These are phyloP conservation scores for Solanum tarapatanum DNA, from an alignment of 257 asterid genomes.

Conservation along the genomic window DNA sequence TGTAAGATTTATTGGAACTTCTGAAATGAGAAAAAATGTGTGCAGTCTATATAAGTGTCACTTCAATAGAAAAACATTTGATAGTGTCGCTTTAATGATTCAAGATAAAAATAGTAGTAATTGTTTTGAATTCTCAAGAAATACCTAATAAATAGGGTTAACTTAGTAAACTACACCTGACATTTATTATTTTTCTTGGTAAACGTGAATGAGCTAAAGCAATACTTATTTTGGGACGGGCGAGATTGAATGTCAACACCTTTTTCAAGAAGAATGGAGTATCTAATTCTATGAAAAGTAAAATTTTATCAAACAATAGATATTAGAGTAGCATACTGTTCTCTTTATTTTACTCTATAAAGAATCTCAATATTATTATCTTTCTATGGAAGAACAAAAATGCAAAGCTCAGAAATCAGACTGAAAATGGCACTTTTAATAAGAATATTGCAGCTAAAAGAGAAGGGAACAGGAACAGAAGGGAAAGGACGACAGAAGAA, in stretches of 20 bases:
- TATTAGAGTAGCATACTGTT: neutral
- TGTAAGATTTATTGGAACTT: neutral
- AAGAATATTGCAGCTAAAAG: neutral
- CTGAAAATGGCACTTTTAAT: neutral
- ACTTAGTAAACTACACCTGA: neutral
- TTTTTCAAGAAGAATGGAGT: neutral
- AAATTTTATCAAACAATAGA: neutral
- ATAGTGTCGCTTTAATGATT: too few relatives aligned
- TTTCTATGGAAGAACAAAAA: neutral
- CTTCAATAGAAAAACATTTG: neutral
- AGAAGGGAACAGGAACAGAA: neutral
- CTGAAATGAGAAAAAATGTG: neutral
- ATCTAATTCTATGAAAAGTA: neutral
- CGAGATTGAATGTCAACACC: neutral
- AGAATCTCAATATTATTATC: neutral
- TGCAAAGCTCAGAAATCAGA: neutral
- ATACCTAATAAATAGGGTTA: neutral
- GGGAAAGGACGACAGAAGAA: conserved; percentile 1
- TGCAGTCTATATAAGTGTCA: neutral
- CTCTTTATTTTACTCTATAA: neutral
- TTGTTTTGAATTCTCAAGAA: neutral
- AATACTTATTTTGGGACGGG: neutral
- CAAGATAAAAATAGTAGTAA: too few relatives aligned
- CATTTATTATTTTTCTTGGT: neutral
- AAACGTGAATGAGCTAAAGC: neutral